Conservation (phyloP, 495 filamentous ascomycete species). For the Parathielavia hyrcaniae region DNA sequence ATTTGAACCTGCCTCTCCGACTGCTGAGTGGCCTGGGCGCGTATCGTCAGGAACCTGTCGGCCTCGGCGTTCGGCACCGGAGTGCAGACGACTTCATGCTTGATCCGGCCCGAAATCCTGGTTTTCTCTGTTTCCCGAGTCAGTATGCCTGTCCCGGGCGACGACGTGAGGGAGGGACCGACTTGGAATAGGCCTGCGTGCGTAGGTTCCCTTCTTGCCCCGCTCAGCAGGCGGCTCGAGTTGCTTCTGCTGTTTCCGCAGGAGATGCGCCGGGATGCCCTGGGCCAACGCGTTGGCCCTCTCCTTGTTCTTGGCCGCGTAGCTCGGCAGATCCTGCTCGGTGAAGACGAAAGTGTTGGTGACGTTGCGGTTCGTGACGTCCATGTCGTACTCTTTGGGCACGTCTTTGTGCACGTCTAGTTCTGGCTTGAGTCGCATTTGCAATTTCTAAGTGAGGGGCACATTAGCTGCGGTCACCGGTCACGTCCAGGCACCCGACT, state of each 20-base stretch:
- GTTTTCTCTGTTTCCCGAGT: conserved; percentile 61
- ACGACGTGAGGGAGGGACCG: conserved; percentile 28
- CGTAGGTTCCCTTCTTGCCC: conserved; percentile 59
- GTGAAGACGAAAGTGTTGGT: conserved; percentile 85
- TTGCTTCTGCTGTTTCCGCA: conserved; percentile 38
- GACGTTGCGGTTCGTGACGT: conserved; percentile 54
- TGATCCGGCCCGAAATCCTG: conserved; percentile 61
- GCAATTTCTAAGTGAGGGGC: conserved; percentile 33
- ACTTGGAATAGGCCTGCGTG: conserved; percentile 79
- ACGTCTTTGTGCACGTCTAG: conserved; percentile 56
- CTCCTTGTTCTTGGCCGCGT: conserved; percentile 53
- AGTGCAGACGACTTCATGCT: conserved; percentile 69
- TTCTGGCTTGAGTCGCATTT: conserved; percentile 41
- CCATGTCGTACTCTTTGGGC: conserved; percentile 77
- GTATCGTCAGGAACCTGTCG: conserved; percentile 51
- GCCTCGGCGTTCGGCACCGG: conserved; percentile 72
- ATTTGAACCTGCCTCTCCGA: conserved; percentile 53
- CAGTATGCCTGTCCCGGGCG: background rate
- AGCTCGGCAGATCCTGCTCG: conserved; percentile 83
- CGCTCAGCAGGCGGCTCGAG: conserved; percentile 42
- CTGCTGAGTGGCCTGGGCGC: conserved; percentile 57
- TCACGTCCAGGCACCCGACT: conserved; percentile 5
- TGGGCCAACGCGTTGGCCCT: conserved; percentile 43
- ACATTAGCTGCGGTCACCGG: conserved; percentile 13
- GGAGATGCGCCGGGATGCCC: conserved; percentile 47